These are phyloP conservation scores for Boletus coccyginus DNA, from an alignment of 768 basidiomycete genomes.

Conservation along the genomic window DNA sequence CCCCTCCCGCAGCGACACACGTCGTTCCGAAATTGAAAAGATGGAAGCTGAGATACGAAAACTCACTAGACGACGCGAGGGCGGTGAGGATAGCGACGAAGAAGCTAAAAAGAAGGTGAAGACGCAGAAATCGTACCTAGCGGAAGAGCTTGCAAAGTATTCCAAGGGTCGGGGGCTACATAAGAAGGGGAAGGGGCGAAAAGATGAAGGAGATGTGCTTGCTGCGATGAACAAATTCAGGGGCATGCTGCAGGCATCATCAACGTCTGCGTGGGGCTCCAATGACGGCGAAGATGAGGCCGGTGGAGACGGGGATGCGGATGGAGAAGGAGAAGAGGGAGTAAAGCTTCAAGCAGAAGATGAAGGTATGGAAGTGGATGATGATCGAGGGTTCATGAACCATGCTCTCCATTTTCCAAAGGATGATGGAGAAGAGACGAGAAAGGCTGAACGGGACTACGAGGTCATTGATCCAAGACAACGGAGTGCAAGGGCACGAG, in stretches of 20 bases:
- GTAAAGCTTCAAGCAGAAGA: conserved; percentile 37
- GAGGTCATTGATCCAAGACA: conserved; percentile 86
- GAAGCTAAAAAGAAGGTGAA: conserved; percentile 53
- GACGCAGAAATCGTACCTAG: conserved; percentile 65
- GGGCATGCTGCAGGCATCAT: conserved; percentile 54
- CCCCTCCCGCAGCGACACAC: conserved; percentile 45
- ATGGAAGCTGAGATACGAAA: conserved; percentile 89
- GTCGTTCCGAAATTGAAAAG: conserved; percentile 74
- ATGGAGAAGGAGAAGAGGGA: conserved; percentile 8
- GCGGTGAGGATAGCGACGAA: conserved; percentile 64
- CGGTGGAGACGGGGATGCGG: conserved; percentile 14
- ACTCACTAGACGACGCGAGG: conserved; percentile 58
- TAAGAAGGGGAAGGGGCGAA: conserved; percentile 54
- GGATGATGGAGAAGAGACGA: conserved; percentile 69
- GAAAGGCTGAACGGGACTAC: conserved; percentile 80
- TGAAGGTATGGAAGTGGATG: conserved; percentile 69
- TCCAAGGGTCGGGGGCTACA: conserved; percentile 59
- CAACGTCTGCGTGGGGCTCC: conserved; percentile 32
- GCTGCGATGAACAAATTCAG: conserved; percentile 69
- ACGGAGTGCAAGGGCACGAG: conserved; percentile 67
- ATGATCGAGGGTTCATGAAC: conserved; percentile 70
- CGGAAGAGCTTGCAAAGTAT: conserved; percentile 83
- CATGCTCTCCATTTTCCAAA: conserved; percentile 78
- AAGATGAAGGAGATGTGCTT: conserved; percentile 72
- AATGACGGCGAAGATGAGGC: conserved; percentile 17